Evolutionary conservation across 768 basidiomycete species (phyloP), one percentile per base, ranked within the genome.

Genomic region (Serendipita sp.): DNA sequence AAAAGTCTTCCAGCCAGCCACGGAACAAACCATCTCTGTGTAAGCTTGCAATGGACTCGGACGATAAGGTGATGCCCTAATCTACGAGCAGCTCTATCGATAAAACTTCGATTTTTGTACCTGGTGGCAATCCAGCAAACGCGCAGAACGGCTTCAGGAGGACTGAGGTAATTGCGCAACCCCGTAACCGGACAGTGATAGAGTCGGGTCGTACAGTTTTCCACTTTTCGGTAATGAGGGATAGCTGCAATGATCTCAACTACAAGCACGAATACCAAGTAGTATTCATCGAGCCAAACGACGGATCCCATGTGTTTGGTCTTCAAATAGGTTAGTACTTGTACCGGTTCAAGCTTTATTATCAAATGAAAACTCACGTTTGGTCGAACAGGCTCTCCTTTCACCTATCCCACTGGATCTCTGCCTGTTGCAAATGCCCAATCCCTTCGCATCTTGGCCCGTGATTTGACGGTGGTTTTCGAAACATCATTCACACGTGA

Each of bases 221-320:
- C 58, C 67, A 68, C 51, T 66, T 64, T 41, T 68, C 67, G 30
- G 64, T 68, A 18, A n/a, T 44, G 32, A 65, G 51, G 30, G 67
- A 68, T 34, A 45, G 64, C 13, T 18, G 47, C 18, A 63, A 68
- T 34, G 45, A 46, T 8, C 47, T 68, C 15, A 68, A 68, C 56
- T 51, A 56, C 34, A 67, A 67, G 32, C 67, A 68, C 45, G 67
- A 68, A 46, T 68, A 68, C 35, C 67, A 68, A 41, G 64, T 68
- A 60, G 80, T 85, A 13, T 84, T 80, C 70, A 82, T 85, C 65
- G 83, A 85, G 72, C 80, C 82, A 1, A 75, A 70, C 63, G 84
- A 85, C 68, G 82, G 82, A 3, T 76, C 78, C 2, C 83, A 83
- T 72, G 75, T 84, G 23, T 85, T 85, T 69, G 81, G 77, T 3